Base-by-base conservation (phyloP, 2,329 filamentous ascomycete species). In the Xylariaceae sp. region DNA sequence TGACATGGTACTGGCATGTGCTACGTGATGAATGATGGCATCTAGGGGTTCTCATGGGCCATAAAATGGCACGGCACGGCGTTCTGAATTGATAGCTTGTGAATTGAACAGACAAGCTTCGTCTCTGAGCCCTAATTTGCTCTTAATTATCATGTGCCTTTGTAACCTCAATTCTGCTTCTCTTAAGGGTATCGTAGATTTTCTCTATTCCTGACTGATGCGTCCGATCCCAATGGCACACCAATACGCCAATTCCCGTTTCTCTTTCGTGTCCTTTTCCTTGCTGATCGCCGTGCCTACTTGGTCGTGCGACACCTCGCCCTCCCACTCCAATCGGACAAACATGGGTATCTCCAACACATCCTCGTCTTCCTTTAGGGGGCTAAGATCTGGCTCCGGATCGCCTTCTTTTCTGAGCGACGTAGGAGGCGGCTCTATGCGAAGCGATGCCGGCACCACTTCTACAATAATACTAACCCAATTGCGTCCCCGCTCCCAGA, bases 381-480 rank as follows among this genome's bases (percentile, higher is more conserved):
- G 77, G n/a, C 73, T 70, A 41, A 75, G 68, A 58, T 80, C 77
- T 21, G 73, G 68, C 24, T 71, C 70, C 33, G 76, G 68, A 11
- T 58, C 72, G 39, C 61, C 69, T 48, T 71, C 65, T 20, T 62
- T 67, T 13, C 58, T 57, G 52, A 54, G 64, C 27, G 65, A 35
- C 20, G 42, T 51, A 53, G 62, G 61, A 29, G 73, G 67, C 27
- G 69, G 64, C 26, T 77, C 75, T 1, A 75, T 61, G 30, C 71
- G 70, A 18, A 86, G 69, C 37, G 78, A 80, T 0, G 84, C 77
- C 1, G 92, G 83, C 0, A 97, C 83, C 11, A 99, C 88, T 70
- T 99, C 94, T 21, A 99, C 79, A 16, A 97, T 89, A 9, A 99
- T 91, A 61, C 87, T 94, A 13, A 94, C 94, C 90, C 92, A 97